Evolutionary conservation across 345 rosid species (phyloP), one percentile per base, ranked within the genome.

Genomic region (Geranium brycei): DNA sequence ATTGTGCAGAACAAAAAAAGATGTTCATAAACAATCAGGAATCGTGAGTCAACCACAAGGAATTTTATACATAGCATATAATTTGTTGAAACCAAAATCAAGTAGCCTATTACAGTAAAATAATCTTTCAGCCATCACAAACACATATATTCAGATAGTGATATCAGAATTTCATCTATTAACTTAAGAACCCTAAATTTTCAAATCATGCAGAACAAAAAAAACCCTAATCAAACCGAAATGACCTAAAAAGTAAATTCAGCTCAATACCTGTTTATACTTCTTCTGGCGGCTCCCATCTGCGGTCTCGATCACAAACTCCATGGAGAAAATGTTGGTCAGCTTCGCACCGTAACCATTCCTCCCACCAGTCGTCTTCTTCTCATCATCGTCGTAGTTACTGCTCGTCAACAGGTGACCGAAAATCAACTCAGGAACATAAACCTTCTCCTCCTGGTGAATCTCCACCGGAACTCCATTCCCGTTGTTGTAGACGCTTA

Each of bases 281-380:
- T 83, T 87, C 73, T 83, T 87, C 73, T 63, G 82, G 7, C 96
- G 71, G 73, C 72, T 85, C 0, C 95, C 97, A 67, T 95, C 95
- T 0, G 97, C 97, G 0, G 99, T 95, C 73, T 95, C 97, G 0
- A 95, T 87, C 7, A 75, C 78, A 71, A 95, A 95, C 78, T 95
- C 91, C 0, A 84, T 87, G 0, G 96, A 91, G 75, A 95, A 95
- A 30, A 91, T 91, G 57, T 95, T 95, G 0, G 99, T 78, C 5
- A 95, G 93, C 85, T 95, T 91, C 1, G 99, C 97, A 7, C 99
- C 99, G 19, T 85, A 91, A 0, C 97, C 97, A 12, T 95, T 95
- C 64, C 99, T 81, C 4, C 97, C 99, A 15, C 99, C 97, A 4
- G 99, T 95, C 0, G 99, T 95, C 82, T 95, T 95, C 85, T 87